Base-by-base conservation (phyloP, 2,329 filamentous ascomycete species). In the Fusarium sp. region DNA sequence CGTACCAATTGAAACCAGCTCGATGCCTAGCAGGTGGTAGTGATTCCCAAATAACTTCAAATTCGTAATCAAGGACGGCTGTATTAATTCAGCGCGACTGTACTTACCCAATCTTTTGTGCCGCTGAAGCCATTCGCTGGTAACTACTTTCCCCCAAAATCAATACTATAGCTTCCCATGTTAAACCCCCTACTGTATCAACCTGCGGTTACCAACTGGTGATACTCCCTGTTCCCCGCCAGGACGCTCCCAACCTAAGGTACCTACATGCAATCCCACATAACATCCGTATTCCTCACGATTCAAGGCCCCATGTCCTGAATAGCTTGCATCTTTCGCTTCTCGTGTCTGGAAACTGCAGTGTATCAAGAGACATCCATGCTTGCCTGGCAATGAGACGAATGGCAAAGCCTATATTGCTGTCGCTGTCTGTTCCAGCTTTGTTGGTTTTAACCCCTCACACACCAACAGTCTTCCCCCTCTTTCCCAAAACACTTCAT, bases 381-480 rank as follows among this genome's bases (percentile, higher is more conserved):
- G 52, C 31, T 42, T 71, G 58, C 42, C 69, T 74, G 63, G 69
- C 56, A 53, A 68, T 75, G 70, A 73, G 71, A 69, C 67, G 68
- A 64, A 56, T 58, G 42, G 9, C 45, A 50, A 62, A 64, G 52
- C 42, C 66, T 55, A 53, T 66, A 44, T 56, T 65, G 57, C 50
- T 68, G 57, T 57, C 54, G 54, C 38, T 58, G 60, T 42, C 38
- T 44, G 27, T n/a, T 39, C 44, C 36, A 49, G 29, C 41, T 71
- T 46, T 39, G 62, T 62, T 52, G 50, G 46, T 69, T 27, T 27
- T 75, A 71, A 73, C 75, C 73, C 69, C 75, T 76, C 75, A 75
- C 70, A 63, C 70, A 74, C 62, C 70, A 66, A 66, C 38, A 44
- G 56, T 55, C 18, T 41, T 47, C 67, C 61, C 70, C 59, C 60